These are phyloP conservation scores for Stenogyne calaminthoides DNA, from an alignment of 305 asterid species.

Conservation along the genomic window DNA sequence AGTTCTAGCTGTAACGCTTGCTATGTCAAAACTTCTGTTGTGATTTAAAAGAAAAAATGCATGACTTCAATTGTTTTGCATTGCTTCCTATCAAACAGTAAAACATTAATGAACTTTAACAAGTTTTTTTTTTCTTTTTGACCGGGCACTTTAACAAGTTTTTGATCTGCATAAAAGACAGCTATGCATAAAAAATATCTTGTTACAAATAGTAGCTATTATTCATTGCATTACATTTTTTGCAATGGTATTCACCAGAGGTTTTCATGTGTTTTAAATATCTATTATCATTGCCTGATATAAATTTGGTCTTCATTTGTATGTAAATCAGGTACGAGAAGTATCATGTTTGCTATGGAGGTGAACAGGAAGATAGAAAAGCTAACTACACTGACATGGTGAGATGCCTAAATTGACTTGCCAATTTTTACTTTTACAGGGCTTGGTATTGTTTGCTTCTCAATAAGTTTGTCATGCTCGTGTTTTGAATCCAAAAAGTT, in stretches of 20 bases:
- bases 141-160: neutral
- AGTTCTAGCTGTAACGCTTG: neutral
- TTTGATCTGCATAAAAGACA: neutral
- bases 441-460: neutral
- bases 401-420: slow-evolving; percentile 32
- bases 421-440: slow-evolving; percentile 5
- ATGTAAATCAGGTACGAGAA: slow-evolving; percentile 76
- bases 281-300: neutral
- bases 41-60: neutral
- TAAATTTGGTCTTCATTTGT: slow-evolving; percentile 21
- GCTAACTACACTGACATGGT: slow-evolving; percentile 93
- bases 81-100: neutral
- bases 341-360: slow-evolving; percentile 92
- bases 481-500: neutral
- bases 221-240: neutral
- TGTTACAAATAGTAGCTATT: neutral
- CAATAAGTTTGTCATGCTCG: neutral
- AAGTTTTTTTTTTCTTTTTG: no score
- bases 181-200: neutral
- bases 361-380: slow-evolving; percentile 88
- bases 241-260: neutral
- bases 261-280: slow-evolving; percentile 6
- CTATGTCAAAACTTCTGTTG: neutral
- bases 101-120: neutral
- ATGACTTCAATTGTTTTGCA: neutral